Base-by-base conservation (phyloP, 2,329 filamentous ascomycete species). In the Aspergillus japonicus region DNA sequence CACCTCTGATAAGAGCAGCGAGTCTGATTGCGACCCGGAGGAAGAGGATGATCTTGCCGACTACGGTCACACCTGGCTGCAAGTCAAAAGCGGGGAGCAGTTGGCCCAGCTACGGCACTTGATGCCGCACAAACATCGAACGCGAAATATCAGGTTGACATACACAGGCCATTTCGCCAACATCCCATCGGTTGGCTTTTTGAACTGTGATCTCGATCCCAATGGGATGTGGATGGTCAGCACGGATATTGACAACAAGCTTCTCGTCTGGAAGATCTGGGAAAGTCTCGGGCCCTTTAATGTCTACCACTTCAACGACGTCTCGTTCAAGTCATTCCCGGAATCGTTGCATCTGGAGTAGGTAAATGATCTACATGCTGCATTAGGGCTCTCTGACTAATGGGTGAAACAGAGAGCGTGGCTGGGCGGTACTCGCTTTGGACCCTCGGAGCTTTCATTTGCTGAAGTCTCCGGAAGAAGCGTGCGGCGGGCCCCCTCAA, bases 121-220 rank as follows among this genome's bases (percentile, higher is more conserved):
- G 12, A 70, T 71, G 64, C 71, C 69, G 16, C 58, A 67, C 10
- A 64, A 69, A 19, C 69, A 75, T 57, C 76, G 79, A 29, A 73
- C 73, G 7, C 71, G 71, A 14, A 81, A 81, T 61, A 69, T 80
- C 35, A 76, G 74, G 44, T 66, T 81, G 47, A 75, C 70, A 14
- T 77, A 81, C 44, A 68, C 61, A 10, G 78, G 77, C 3, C 80
- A 81, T 66, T 68, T 66, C 23, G 67, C 73, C 8, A 88, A 88
- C 64, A 84, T 88, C 19, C 86, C 86, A 1, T 78, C 77, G 50
- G 77, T 88, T 21, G 77, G 80, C 0, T 88, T 88, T 68, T 79
- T 85, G 61, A 87, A 87, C 62, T 85, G 78, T 42, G 80, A 81
- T 16, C 74, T 83, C 47, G 85, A 87, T 64, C 77, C 80, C 0